These are phyloP conservation scores for Leishmania lainsoni DNA, from an alignment of 208 protist genomes.

Conservation along the genomic window DNA sequence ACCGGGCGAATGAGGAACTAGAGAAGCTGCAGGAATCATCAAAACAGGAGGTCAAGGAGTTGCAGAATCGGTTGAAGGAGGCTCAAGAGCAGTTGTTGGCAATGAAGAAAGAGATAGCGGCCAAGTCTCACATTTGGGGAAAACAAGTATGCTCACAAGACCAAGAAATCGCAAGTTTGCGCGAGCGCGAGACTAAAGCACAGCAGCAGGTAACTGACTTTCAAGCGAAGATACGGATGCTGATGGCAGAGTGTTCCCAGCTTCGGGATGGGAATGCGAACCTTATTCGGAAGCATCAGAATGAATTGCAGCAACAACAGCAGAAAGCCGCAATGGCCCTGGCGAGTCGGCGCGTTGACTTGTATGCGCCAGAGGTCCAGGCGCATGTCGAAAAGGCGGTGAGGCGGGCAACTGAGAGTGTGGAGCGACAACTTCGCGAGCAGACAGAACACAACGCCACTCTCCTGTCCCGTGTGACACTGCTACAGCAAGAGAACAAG, in stretches of 20 bases:
- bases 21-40: constrained; percentile 10
- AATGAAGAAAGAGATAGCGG: constrained; percentile 24
- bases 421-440: constrained; percentile 40
- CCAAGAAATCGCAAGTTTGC: constrained; percentile 21
- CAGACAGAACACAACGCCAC: constrained; percentile 48
- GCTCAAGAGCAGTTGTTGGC: constrained; percentile 24
- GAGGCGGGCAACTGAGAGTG: constrained; percentile 33
- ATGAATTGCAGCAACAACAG: constrained; percentile 9
- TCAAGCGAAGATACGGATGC: constrained; percentile 14
- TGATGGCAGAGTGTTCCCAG: constrained; percentile 23
- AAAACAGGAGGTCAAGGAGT: constrained; percentile 12
- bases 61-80: constrained; percentile 7
- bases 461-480: constrained; percentile 46
- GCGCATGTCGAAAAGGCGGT: constrained; percentile 39
- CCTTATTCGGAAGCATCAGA: constrained; percentile 4
- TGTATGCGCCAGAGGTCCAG: constrained; percentile 38
- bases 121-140: constrained; percentile 22
- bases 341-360: constrained; percentile 9
- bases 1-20: constrained; percentile 18
- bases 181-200: constrained; percentile 26
- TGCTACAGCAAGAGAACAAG: constrained; percentile 52
- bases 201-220: constrained; percentile 22
- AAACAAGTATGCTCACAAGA: constrained; percentile 22
- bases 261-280: constrained; percentile 12
- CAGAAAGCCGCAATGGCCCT: not conserved